Evolutionary conservation across 2,329 filamentous ascomycete species (phyloP).

Genomic region (Colletotrichum tanaceti): DNA sequence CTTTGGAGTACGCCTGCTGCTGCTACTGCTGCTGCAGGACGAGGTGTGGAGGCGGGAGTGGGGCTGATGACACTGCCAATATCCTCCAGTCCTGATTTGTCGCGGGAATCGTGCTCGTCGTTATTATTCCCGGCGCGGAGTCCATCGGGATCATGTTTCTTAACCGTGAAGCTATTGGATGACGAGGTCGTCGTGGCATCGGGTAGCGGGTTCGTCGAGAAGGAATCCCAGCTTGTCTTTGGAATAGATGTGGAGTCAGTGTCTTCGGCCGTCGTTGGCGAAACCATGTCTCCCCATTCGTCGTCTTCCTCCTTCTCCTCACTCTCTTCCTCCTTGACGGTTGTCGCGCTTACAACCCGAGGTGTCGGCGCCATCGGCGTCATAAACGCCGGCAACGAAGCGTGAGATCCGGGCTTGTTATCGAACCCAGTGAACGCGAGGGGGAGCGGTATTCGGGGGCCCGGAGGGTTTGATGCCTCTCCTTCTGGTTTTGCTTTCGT

Average conservation of each 20-base stretch:
- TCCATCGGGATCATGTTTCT: slow-evolving; percentile 10
- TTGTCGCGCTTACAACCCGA: slow-evolving; percentile 17
- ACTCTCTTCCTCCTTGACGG: slow-evolving; percentile 34
- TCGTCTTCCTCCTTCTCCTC: slow-evolving; percentile 58
- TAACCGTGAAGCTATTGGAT: neutral
- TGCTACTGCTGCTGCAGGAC: slow-evolving; percentile 6
- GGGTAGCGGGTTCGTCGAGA: slow-evolving; percentile 34
- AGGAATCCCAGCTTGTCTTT: slow-evolving; percentile 37
- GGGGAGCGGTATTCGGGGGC: slow-evolving; percentile 17
- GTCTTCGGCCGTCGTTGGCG: slow-evolving; percentile 49
- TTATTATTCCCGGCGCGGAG: slow-evolving; percentile 30
- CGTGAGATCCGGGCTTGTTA: slow-evolving; percentile 34
- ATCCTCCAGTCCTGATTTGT: slow-evolving; percentile 32
- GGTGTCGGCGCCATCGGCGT: slow-evolving; percentile 20
- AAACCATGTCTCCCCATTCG: slow-evolving; percentile 72
- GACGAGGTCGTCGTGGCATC: slow-evolving; percentile 10
- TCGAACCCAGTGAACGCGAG: slow-evolving; percentile 30
- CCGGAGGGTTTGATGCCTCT: slow-evolving; percentile 5
- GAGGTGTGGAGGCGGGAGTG: slow-evolving; percentile 33
- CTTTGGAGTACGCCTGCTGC: slow-evolving; percentile 20
- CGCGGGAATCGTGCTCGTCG: slow-evolving; percentile 13
- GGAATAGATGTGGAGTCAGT: slow-evolving; percentile 28
- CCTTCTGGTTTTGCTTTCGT: neutral
- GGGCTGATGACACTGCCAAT: slow-evolving; percentile 34
- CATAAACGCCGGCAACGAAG: slow-evolving; percentile 30